Base-by-base conservation (phyloP, 306 rosid species). In the Boehmeria nivea region DNA sequence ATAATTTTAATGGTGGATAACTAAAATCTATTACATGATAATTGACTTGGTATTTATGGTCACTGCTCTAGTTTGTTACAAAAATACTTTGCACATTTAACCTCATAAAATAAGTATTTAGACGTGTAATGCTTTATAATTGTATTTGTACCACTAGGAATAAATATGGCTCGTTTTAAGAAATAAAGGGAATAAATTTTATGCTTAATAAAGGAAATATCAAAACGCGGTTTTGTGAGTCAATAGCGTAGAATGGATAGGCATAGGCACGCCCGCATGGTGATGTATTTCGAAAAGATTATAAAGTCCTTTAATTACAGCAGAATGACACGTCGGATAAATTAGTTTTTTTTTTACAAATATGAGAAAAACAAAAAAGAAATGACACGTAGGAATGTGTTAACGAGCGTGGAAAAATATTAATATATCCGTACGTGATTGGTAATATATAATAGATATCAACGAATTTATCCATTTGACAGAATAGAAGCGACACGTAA, bases 401-500 rank as follows among this genome's bases (percentile, higher is more conserved):
- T 24, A 37, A 46, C 22, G 6, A 24, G 2, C 24, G 19, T 8
- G 6, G 18, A 0, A 6, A 39, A 40, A 3, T 16, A 4, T 33
- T 33, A 33, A 40, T 14, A 6, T 25, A 3, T 43, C 49, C 53
- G 28, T 48, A 21, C 33, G 36, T 33, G 38, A 11, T n/a, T 40
- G 45, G 3, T 40, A 40, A 23, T 34, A 17, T 28, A 54, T 24
- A 2, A 42, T 21, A 62, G 70, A 64, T 40, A 69, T 44, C 59
- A 72, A 62, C 74, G 76, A 75, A 61, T 61, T 61, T 54, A 61
- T 47, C 70, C 50, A 15, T 3, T 11, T 20, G 5, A 16, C 12
- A 24, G 19, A 17, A 15, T 2, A 1, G 2, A 2, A 24, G 0
- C 0, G 31, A 71, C 79, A 68, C 83, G 86, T 77, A 81, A 66